A percentile compares a stretch with the other conserved stretches of the same genome.
These are phyloP conservation scores for Cardamine occulta DNA, from an alignment of 345 rosid genomes.

Conservation along the genomic window DNA sequence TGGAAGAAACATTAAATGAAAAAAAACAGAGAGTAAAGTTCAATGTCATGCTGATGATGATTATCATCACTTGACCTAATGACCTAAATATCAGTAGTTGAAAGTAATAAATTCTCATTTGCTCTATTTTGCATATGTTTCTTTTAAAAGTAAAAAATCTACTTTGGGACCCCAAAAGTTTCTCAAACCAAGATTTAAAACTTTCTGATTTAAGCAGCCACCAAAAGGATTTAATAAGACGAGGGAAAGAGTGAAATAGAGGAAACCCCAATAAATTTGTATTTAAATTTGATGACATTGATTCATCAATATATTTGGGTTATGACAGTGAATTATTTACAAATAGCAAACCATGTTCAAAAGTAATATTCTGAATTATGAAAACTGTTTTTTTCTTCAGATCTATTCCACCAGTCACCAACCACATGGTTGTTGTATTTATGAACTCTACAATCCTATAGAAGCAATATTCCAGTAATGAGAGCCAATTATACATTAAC, in stretches of 20 bases:
- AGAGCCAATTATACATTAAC: not conserved
- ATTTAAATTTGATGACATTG: slow-evolving; percentile 22
- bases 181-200: slow-evolving; percentile 31
- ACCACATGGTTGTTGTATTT: slow-evolving; percentile 43
- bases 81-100: slow-evolving; percentile 38
- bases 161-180: slow-evolving; percentile 16
- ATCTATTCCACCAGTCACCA: slow-evolving; percentile 42
- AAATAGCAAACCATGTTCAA: slow-evolving; percentile 24
- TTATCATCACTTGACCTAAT: slow-evolving; percentile 29
- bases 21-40: slow-evolving; percentile 25
- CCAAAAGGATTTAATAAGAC: slow-evolving; percentile 24
- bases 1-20: slow-evolving; percentile 34
- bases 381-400: slow-evolving; percentile 12
- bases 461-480: slow-evolving; percentile 22
- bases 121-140: slow-evolving; percentile 28
- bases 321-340: slow-evolving; percentile 19
- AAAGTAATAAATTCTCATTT: slow-evolving; percentile 33
- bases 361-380: slow-evolving; percentile 20
- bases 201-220: slow-evolving; percentile 36
- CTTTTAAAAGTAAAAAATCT: slow-evolving; percentile 32
- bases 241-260: slow-evolving; percentile 19
- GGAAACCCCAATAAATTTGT: slow-evolving; percentile 18
- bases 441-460: slow-evolving; percentile 37
- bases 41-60: slow-evolving; percentile 34
- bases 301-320: slow-evolving; percentile 27